Base-by-base conservation (phyloP, 768 basidiomycete species). In the Leccinum boreale region DNA sequence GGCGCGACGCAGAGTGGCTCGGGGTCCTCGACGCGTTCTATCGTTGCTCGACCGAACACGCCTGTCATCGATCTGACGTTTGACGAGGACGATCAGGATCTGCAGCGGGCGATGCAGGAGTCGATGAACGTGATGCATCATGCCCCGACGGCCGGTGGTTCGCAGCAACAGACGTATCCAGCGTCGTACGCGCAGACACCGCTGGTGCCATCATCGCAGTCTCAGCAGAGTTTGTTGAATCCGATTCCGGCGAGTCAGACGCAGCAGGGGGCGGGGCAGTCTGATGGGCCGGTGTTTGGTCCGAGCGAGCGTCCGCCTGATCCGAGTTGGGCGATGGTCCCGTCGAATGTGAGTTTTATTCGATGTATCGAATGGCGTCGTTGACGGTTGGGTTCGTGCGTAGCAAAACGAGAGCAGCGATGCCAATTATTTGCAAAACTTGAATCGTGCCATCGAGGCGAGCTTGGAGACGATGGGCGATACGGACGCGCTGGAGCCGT, bases 391-490 rank as follows among this genome's bases (percentile, higher is more conserved):
- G 14, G 1, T 23, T 5, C 2, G 19, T 17, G 19, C 9, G 39
- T 57, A 62, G 67, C 62, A 77, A 78, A 73, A 68, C 51, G 70
- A 70, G 56, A 67, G 60, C 55, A 69, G 54, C 31, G 73, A 80
- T 21, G 77, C 77, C 2, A 78, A 78, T 23, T 85, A 87, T n/a
- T 80, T 88, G 45, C 81, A 85, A 50, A 78, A 77, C 35, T 73
- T 90, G 70, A 84, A 81, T 62, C 83, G 85, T 26, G 89, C 87
- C 1, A 89, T 91, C 45, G 81, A 86, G 70, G 87, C 84, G 5
- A 89, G 87, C 67, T 73, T 90, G 56, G 77, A 83, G 19, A 67
- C 73, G 35, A 66, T 70, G 51, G 81, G 82, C 19, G 79, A 83
- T 61, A 69, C 73, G 23, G 74, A 78, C 24, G 85, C 85, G 4